phyloP scores from a whole-genome alignment of 768 basidiomycete species.

The Cystoderma amianthinum region DNA sequence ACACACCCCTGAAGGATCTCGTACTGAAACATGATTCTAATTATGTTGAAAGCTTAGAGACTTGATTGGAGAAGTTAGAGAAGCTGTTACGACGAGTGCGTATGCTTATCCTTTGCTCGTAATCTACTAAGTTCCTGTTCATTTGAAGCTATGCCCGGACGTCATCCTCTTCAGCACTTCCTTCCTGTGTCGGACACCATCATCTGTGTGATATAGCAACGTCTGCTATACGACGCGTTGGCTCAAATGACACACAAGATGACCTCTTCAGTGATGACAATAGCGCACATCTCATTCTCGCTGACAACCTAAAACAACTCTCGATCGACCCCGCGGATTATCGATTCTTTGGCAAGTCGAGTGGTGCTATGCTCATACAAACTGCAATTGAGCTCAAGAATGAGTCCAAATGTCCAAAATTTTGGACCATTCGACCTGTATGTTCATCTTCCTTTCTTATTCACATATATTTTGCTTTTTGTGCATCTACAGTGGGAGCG shows the following conservation, averaged over 20 bases:
- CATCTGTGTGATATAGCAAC: conserved; percentile 24
- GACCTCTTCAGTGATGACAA: conserved; percentile 27
- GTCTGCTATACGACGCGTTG: conserved; percentile 23
- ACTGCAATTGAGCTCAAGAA: conserved; percentile 54
- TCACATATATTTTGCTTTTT: not conserved
- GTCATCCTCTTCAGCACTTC: conserved; percentile 51
- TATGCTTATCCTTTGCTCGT: not conserved
- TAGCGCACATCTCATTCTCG: conserved; percentile 19
- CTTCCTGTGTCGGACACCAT: not conserved
- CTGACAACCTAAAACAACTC: conserved; percentile 24
- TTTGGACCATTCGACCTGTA: conserved; percentile 29
- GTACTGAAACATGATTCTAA: conserved; percentile 13
- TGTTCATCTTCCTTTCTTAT: conserved; percentile 9
- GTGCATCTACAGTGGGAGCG: conserved; percentile 28
- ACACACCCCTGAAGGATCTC: not conserved
- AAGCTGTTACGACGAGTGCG: conserved; percentile 39
- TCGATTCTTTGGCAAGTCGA: conserved; percentile 51
- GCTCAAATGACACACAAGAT: conserved; percentile 4
- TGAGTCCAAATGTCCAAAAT: conserved; percentile 34
- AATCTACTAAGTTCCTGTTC: not conserved
- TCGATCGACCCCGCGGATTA: conserved; percentile 27
- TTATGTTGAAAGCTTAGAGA: conserved; percentile 59
- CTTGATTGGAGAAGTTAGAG: conserved; percentile 53
- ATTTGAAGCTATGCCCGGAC: conserved; percentile 53
- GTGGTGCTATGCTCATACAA: conserved; percentile 45